Base-by-base conservation (phyloP, 2,329 filamentous ascomycete species). In the Atkinsonella hypoxylon region DNA sequence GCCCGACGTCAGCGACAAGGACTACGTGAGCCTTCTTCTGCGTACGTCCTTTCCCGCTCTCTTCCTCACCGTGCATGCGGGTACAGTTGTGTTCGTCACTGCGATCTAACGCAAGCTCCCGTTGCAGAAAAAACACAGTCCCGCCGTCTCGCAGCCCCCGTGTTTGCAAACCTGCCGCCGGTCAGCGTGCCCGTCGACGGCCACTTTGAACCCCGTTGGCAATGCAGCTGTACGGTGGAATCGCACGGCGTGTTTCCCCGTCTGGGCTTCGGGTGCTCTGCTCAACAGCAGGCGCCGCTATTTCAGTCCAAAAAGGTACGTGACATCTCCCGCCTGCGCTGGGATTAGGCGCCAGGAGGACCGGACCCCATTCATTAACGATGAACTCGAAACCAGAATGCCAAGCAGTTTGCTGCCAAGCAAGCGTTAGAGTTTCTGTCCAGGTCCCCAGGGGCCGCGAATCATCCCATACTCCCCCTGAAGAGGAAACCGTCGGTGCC, bases 361-460 rank as follows among this genome's bases (percentile, higher is more conserved):
- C 20, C 20, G 20, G 20, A 22, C 5, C 20, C 20, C 20, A 9
- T 4, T 13, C 8, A 9, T 30, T 45, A 11, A 11, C 12, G 34
- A 4, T 30, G 30, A 18, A 4, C n/a, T 34, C 10, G 26, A 11
- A n/a, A 10, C 2, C 45, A 70, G 64, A 60, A 72, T 36, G 76
- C 78, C 22, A 79, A 76, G 60, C 67, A 72, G 53, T 77, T 73
- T 54, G 76, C 77, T 0, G 75, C 77, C 20, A 70, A 69, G 56
- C 68, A 67, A 12, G 75, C 75, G 22, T 56, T 72, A 20, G 60
- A 67, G 8, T 76, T 68, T 64, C 63, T 77, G 34, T n/a, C 44
- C 22, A 36, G 36, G n/a, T 22, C 17, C 34, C 10, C 26, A 7
- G 17, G 17, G 8, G 42, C 0, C 30, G 15, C 4, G 26, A 42